These are phyloP conservation scores for Polygonum aviculare DNA, from an alignment of 148 eudicot genomes.

Conservation along the genomic window DNA sequence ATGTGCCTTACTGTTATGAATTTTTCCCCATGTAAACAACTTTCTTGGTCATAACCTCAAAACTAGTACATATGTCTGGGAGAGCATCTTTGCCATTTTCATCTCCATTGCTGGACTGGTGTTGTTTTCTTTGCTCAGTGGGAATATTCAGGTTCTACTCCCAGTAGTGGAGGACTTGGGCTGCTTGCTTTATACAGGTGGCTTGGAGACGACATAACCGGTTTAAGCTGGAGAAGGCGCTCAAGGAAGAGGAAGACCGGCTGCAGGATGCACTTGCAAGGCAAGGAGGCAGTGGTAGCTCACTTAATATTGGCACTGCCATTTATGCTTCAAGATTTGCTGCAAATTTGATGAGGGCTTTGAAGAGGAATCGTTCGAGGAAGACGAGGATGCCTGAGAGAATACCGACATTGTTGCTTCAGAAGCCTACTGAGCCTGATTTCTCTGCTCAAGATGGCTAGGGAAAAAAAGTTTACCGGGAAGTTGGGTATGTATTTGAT, in stretches of 20 bases:
- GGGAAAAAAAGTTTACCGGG: neutral
- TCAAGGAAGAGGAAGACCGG: conserved; percentile 57
- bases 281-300: conserved; percentile 30
- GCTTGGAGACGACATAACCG: conserved; percentile 68
- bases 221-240: conserved; percentile 59
- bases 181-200: conserved; percentile 85
- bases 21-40: conserved; percentile 24
- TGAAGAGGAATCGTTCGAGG: conserved; percentile 35
- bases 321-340: conserved; percentile 84
- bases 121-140: conserved; percentile 77
- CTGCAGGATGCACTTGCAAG: conserved; percentile 60
- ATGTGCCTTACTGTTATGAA: neutral
- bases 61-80: conserved; percentile 82
- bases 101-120: conserved; percentile 80
- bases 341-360: conserved; percentile 50
- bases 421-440: conserved; percentile 87
- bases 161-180: conserved; percentile 97
- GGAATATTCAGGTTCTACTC: conserved; percentile 87
- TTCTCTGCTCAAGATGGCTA: conserved; percentile 54
- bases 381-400: conserved; percentile 57
- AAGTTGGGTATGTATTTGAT: neutral
- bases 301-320: conserved; percentile 70
- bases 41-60: conserved; percentile 80
- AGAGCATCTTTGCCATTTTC: conserved; percentile 69
- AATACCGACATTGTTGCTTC: conserved; percentile 55